Percentiles rank a stretch among this genome's conserved stretches.
These are phyloP conservation scores for Fonsecaea monophora DNA, from an alignment of 2,329 filamentous ascomycete genomes.

Conservation along the genomic window DNA sequence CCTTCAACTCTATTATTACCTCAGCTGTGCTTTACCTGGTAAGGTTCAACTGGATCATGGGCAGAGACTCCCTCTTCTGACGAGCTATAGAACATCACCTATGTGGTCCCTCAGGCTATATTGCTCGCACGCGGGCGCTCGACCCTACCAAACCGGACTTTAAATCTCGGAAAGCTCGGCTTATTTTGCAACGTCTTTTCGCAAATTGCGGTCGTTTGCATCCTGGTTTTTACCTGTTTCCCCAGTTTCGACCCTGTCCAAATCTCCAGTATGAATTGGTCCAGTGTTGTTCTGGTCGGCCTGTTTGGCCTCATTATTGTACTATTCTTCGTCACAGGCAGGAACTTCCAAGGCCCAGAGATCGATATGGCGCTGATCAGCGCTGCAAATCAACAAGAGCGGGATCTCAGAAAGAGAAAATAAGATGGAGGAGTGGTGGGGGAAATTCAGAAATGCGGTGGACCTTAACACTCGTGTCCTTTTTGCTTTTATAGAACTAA, in stretches of 20 bases:
- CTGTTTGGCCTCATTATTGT: conserved; percentile 30
- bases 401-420: no score
- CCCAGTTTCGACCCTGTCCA: conserved; percentile 45
- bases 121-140: conserved; percentile 18
- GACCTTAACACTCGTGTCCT: no score
- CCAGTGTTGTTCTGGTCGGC: conserved; percentile 44
- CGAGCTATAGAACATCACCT: conserved; percentile 45
- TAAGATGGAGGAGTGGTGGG: no score
- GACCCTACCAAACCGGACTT: conserved; percentile 20
- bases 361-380: conserved; percentile 59
- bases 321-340: conserved; percentile 22
- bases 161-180: conserved; percentile 38
- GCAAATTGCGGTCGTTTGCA: conserved; percentile 41
- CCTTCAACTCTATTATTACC: conserved; percentile 48
- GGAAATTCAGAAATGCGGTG: no score
- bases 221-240: conserved; percentile 43
- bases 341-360: conserved; percentile 78
- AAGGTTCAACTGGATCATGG: conserved; percentile 25
- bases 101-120: conserved; percentile 48
- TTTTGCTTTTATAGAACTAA: no score
- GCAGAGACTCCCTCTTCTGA: conserved; percentile 43
- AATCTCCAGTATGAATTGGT: conserved; percentile 48
- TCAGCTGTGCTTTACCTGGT: conserved; percentile 16
- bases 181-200: conserved; percentile 46
- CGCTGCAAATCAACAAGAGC: not conserved